Conservation (phyloP, 2,329 filamentous ascomycete species). For the Fusarium sp. region DNA sequence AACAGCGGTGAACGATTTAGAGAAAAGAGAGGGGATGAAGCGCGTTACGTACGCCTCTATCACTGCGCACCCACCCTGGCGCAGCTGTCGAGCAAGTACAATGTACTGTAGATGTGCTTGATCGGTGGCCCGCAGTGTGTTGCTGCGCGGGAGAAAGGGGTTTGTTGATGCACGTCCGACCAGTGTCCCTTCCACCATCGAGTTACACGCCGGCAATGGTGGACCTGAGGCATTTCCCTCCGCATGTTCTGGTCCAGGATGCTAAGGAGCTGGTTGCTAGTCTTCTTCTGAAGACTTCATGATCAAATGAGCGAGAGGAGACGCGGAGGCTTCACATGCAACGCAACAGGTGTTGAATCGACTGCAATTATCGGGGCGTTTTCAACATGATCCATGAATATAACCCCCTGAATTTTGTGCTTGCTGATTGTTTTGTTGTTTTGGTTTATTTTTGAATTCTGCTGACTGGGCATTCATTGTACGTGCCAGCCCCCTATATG, state of each 20-base stretch:
- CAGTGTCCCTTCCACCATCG: constrained; percentile 8
- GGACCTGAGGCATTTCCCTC: constrained; percentile 50
- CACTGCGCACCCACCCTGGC: constrained; percentile 32
- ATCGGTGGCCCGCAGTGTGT: constrained; percentile 17
- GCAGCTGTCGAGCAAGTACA: constrained; percentile 33
- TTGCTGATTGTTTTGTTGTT: background rate
- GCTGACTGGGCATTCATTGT: constrained; percentile 2
- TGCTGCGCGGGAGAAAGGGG: constrained; percentile 37
- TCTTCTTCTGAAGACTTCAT: background rate
- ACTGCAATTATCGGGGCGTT: background rate
- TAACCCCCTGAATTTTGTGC: background rate
- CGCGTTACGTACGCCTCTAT: constrained; percentile 29
- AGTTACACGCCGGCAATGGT: constrained; percentile 31
- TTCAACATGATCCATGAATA: background rate
- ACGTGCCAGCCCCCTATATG: background rate
- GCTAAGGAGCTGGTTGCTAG: background rate
- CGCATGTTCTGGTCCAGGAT: constrained; percentile 33
- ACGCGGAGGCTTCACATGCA: background rate
- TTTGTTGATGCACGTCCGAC: constrained; percentile 23
- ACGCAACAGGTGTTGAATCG: background rate
- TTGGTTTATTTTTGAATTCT: background rate
- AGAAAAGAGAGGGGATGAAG: constrained; percentile 17
- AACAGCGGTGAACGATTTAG: constrained; percentile 40
- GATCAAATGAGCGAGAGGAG: background rate
- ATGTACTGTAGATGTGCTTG: constrained; percentile 16